Evolutionary conservation across 139 green algal species (phyloP).

Genomic region (Ulvella scutata): DNA sequence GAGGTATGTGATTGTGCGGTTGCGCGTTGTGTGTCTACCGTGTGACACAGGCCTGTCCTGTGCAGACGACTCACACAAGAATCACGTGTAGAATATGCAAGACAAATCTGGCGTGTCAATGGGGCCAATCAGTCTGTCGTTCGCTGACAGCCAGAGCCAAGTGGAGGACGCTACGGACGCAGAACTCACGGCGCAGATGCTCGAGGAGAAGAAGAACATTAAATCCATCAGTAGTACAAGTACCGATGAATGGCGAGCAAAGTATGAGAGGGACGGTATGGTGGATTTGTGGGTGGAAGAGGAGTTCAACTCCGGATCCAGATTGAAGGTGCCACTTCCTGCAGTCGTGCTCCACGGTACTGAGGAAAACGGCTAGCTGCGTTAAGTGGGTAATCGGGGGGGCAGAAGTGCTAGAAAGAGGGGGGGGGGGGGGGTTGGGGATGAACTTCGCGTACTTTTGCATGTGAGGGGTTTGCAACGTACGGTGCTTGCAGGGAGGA

Average conservation of each 20-base stretch:
- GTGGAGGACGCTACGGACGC: constrained; percentile 5
- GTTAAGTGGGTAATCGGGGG: no score
- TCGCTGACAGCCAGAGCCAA: constrained; percentile 12
- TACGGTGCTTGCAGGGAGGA: constrained; percentile 39
- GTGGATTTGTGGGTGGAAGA: constrained; percentile 86
- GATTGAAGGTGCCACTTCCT: constrained; percentile 40
- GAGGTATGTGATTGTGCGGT: no score
- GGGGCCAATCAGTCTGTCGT: constrained; percentile 47
- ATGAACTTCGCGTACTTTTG: no score
- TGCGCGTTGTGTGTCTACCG: no score
- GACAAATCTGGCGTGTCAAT: constrained; percentile 24
- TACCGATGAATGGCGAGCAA: constrained; percentile 59
- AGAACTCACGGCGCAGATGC: constrained; percentile 4
- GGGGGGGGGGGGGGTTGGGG: no score
- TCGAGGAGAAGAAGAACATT: background rate
- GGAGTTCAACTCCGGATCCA: constrained; percentile 83
- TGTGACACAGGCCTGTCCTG: no score
- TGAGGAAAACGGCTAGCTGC: no score
- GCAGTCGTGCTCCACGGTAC: no score
- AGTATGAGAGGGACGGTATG: constrained; percentile 60
- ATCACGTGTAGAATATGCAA: constrained; percentile 11
- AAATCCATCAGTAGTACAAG: constrained; percentile 48
- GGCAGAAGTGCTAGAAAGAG: no score
- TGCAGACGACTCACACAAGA: no score
- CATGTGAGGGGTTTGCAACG: background rate